Conservation (phyloP, 2,329 filamentous ascomycete species). For the Apiospora koreana region DNA sequence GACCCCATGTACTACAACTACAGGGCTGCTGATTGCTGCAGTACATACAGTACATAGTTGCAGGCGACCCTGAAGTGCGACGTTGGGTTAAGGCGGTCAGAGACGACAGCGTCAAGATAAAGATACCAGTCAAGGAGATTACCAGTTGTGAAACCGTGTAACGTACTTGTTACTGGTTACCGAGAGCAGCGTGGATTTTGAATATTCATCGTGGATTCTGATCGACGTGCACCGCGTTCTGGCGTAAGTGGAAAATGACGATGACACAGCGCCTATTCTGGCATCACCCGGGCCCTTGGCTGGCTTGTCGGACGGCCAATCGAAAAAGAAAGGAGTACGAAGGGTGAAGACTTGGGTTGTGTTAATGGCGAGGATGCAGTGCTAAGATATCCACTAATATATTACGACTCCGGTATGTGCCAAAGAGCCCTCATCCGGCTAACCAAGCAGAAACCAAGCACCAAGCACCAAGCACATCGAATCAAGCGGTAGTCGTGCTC, state of each 20-base stretch:
- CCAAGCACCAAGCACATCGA: background rate
- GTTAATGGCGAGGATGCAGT: background rate
- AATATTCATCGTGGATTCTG: background rate
- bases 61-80: background rate
- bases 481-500: background rate
- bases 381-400: background rate
- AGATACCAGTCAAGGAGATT: background rate
- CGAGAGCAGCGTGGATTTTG: background rate
- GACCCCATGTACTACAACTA: background rate
- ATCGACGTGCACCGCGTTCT: background rate
- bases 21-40: background rate
- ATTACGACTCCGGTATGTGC: background rate
- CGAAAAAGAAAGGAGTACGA: background rate
- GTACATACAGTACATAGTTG: background rate
- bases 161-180: background rate
- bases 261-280: background rate
- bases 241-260: background rate
- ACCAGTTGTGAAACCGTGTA: background rate
- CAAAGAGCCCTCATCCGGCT: background rate
- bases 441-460: background rate
- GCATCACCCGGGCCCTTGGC: background rate
- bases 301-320: background rate
- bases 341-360: background rate
- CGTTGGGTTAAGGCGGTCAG: background rate
- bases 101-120: background rate